These are phyloP conservation scores for Taphrina sp. DNA, from an alignment of 1,139 yeast genomes.

Conservation along the genomic window DNA sequence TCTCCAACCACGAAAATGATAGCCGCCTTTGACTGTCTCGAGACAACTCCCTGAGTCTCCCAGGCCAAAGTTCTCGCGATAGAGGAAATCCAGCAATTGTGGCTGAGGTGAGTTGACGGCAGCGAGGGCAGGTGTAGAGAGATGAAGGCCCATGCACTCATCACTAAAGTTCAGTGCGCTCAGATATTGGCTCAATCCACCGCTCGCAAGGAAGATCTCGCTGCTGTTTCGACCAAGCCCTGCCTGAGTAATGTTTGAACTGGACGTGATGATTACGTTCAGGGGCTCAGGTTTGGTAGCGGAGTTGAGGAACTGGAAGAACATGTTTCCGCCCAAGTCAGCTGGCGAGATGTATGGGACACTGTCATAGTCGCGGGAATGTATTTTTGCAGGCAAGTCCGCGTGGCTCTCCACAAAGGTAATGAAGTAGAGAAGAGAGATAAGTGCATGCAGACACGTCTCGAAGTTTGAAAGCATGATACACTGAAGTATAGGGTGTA, in stretches of 20 bases:
- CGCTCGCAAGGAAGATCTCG: neutral
- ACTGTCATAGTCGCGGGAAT: no score
- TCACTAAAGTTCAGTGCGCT: constrained; percentile 16
- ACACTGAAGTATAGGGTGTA: no score
- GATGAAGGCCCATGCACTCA: constrained; percentile 24
- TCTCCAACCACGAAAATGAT: constrained; percentile 26
- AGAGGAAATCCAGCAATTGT: constrained; percentile 16
- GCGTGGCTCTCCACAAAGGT: no score
- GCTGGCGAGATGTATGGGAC: constrained; percentile 14
- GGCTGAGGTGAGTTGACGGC: neutral
- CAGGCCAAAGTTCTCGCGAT: constrained; percentile 31
- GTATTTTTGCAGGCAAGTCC: no score
- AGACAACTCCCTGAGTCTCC: constrained; percentile 5
- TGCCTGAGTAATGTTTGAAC: neutral
- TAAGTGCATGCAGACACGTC: no score
- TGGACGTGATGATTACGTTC: constrained; percentile 20
- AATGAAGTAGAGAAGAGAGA: no score
- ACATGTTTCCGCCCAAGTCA: constrained; percentile 12
- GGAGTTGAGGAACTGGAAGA: constrained; percentile 9
- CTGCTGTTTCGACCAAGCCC: neutral
- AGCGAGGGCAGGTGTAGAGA: constrained; percentile 17
- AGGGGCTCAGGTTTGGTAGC: constrained; percentile 22
- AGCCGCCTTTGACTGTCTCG: constrained; percentile 20
- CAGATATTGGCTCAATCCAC: constrained; percentile 10
- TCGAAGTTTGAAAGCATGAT: no score